These are phyloP conservation scores for Moesziomyces sp. DNA, from an alignment of 1,284 basidiomycete species.

Conservation along the genomic window DNA sequence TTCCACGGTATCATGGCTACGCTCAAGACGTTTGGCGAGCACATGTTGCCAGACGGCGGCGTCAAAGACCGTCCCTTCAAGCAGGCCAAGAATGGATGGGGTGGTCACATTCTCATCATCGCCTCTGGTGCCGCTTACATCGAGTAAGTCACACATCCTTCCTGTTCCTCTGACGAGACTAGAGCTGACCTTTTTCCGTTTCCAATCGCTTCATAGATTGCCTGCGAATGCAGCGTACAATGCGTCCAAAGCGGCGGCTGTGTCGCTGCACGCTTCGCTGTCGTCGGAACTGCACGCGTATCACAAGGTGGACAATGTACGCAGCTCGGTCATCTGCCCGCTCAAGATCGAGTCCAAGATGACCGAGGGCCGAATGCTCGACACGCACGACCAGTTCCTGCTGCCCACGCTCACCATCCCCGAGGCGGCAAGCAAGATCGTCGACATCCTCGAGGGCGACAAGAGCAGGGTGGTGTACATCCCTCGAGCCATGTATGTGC, in stretches of 20 bases:
- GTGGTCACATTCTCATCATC: slow-evolving; percentile 57
- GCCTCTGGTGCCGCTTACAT: slow-evolving; percentile 49
- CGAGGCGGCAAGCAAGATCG: slow-evolving; percentile 46
- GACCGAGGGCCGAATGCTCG: slow-evolving; percentile 54
- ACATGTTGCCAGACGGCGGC: slow-evolving; percentile 51
- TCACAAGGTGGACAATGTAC: slow-evolving; percentile 51
- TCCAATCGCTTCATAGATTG: slow-evolving; percentile 5
- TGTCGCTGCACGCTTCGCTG: slow-evolving; percentile 46
- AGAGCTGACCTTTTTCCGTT: too few relatives aligned
- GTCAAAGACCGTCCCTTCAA: slow-evolving; percentile 36
- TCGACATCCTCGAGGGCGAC: slow-evolving; percentile 46
- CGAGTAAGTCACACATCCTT: slow-evolving; percentile 11
- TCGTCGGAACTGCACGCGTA: slow-evolving; percentile 47
- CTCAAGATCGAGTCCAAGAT: slow-evolving; percentile 56
- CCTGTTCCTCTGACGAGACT: too few relatives aligned
- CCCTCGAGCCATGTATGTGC: slow-evolving; percentile 34
- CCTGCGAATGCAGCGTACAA: slow-evolving; percentile 53
- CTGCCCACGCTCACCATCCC: slow-evolving; percentile 52
- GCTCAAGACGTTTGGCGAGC: slow-evolving; percentile 56
- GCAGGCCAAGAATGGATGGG: slow-evolving; percentile 48
- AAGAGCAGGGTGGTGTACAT: slow-evolving; percentile 43
- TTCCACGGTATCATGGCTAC: slow-evolving; percentile 45
- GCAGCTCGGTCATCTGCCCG: slow-evolving; percentile 51
- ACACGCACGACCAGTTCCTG: slow-evolving; percentile 48
- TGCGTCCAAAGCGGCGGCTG: slow-evolving; percentile 49